phyloP scores from a whole-genome alignment of 2,329 filamentous ascomycete genomes.

The Periconia macrospinosa region DNA sequence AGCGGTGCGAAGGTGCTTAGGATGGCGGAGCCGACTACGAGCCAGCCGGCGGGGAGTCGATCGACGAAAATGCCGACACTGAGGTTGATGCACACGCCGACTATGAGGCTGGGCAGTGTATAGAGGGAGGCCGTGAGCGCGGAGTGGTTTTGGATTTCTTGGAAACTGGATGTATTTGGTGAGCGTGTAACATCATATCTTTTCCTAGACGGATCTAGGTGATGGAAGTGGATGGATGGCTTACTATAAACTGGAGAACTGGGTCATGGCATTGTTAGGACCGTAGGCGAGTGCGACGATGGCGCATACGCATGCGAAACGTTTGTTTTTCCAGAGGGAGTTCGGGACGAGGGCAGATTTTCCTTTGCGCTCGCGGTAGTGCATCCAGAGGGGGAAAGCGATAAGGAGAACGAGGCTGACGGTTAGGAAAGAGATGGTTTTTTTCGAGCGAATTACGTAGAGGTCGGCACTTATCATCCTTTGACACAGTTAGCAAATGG shows the following conservation, averaged over 20 bases:
- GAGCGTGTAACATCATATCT: not conserved
- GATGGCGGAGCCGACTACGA: constrained; percentile 40
- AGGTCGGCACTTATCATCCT: constrained; percentile 30
- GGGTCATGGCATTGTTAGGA: constrained; percentile 42
- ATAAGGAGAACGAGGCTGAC: constrained; percentile 26
- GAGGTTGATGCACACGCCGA: constrained; percentile 47
- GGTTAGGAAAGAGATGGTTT: constrained; percentile 23
- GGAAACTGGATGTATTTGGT: constrained; percentile 31
- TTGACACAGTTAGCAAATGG: not conserved
- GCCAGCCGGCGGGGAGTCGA: constrained; percentile 45
- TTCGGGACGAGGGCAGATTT: constrained; percentile 31
- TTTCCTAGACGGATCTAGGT: too few species aligned
- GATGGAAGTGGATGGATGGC: constrained; percentile 14
- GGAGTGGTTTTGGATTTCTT: constrained; percentile 41
- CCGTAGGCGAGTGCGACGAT: constrained; percentile 43
- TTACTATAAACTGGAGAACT: constrained; percentile 48
- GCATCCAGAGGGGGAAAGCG: constrained; percentile 35
- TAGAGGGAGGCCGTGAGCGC: constrained; percentile 43
- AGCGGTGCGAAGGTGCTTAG: constrained; percentile 53
- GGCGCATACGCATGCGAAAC: constrained; percentile 60
- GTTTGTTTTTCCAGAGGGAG: constrained; percentile 56
- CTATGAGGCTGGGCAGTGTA: constrained; percentile 45
- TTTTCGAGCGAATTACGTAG: constrained; percentile 20
- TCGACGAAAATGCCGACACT: constrained; percentile 51
- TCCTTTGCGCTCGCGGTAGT: constrained; percentile 22